phyloP scores from a whole-genome alignment of 129 eudicot genomes.

The Cynara cardunculus region DNA sequence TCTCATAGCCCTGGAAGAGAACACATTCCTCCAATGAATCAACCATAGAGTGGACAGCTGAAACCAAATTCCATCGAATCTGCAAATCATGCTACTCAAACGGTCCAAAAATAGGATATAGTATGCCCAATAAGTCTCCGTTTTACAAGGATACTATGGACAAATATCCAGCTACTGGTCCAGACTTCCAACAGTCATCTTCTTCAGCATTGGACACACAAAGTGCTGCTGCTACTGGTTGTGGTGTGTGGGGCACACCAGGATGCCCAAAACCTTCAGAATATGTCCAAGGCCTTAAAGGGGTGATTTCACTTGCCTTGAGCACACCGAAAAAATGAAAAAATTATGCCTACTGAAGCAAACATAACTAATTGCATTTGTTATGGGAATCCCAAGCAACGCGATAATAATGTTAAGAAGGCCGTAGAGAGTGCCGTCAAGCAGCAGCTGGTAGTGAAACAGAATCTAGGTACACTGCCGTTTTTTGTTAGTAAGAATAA shows the following conservation, averaged over 20 bases:
- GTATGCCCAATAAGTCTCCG: slow-evolving; percentile 33
- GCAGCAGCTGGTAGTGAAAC: slow-evolving; percentile 68
- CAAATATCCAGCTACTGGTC: slow-evolving; percentile 28
- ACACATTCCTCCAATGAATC: slow-evolving; percentile 32
- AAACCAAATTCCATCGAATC: slow-evolving; percentile 45
- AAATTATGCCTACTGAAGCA: slow-evolving; percentile 78
- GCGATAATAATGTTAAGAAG: slow-evolving; percentile 73
- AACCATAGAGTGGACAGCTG: slow-evolving; percentile 36
- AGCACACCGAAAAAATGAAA: slow-evolving; percentile 75
- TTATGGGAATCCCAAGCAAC: slow-evolving; percentile 57
- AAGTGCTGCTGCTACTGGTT: slow-evolving; percentile 28
- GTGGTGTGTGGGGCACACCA: slow-evolving; percentile 65
- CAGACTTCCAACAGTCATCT: slow-evolving; percentile 34
- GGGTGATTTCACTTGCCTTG: slow-evolving; percentile 73
- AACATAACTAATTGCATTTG: slow-evolving; percentile 78
- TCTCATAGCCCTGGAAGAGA: slow-evolving; percentile 50
- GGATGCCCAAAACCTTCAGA: slow-evolving; percentile 76
- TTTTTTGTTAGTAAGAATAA: slow-evolving; percentile 70
- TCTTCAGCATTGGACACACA: slow-evolving; percentile 37
- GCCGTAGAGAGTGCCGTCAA: slow-evolving; percentile 83
- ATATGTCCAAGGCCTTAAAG: slow-evolving; percentile 75
- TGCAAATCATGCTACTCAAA: slow-evolving; percentile 36
- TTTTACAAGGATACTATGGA: slow-evolving; percentile 29
- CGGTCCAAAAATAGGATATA: slow-evolving; percentile 57
- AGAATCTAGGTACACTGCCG: slow-evolving; percentile 44